phyloP scores from a whole-genome alignment of 495 filamentous ascomycete species.

The Tuber magnatum region DNA sequence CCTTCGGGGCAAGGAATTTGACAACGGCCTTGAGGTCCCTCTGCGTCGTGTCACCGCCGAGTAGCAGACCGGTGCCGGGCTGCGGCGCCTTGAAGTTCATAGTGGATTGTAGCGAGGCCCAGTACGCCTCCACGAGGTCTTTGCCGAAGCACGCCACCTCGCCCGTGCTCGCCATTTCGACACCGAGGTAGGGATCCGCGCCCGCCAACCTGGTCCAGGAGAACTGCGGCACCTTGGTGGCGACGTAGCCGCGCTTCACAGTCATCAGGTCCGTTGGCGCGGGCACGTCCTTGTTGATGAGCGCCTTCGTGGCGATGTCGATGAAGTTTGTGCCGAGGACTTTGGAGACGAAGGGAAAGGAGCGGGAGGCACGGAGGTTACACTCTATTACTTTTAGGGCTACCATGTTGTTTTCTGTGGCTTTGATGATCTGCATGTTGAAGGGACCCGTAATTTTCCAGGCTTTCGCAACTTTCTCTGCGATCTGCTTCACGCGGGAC shows the following conservation, averaged over 20 bases:
- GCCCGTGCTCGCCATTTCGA: slow-evolving; percentile 94
- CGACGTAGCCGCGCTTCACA: slow-evolving; percentile 78
- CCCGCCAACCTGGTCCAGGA: slow-evolving; percentile 98
- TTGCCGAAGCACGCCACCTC: slow-evolving; percentile 99
- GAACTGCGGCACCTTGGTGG: slow-evolving; percentile 97
- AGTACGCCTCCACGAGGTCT: slow-evolving; percentile 92
- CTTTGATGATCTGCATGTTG: slow-evolving; percentile 99
- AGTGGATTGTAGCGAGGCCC: slow-evolving; percentile 87
- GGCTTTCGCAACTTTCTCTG: slow-evolving; percentile 89
- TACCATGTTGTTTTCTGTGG: slow-evolving; percentile 60
- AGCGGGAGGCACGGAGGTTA: slow-evolving; percentile 94
- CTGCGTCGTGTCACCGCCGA: slow-evolving; percentile 71
- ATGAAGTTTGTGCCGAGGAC: slow-evolving; percentile 97
- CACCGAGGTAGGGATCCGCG: slow-evolving; percentile 93
- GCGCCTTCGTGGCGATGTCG: slow-evolving; percentile 87
- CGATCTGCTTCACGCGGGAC: slow-evolving; percentile 85
- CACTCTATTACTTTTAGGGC: slow-evolving; percentile 96
- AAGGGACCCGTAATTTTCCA: slow-evolving; percentile 96
- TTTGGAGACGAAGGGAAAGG: slow-evolving; percentile 96
- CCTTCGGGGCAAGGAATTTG: slow-evolving; percentile 75
- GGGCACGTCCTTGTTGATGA: slow-evolving; percentile 78
- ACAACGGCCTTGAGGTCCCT: slow-evolving; percentile 66
- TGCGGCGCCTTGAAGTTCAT: slow-evolving; percentile 98
- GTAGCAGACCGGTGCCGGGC: slow-evolving; percentile 85
- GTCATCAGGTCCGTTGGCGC: slow-evolving; percentile 83